Evolutionary conservation across 352 stramenopile genomes (phyloP), one percentile per base, ranked within the genome.

Genomic region (Pythium brachiatum): DNA sequence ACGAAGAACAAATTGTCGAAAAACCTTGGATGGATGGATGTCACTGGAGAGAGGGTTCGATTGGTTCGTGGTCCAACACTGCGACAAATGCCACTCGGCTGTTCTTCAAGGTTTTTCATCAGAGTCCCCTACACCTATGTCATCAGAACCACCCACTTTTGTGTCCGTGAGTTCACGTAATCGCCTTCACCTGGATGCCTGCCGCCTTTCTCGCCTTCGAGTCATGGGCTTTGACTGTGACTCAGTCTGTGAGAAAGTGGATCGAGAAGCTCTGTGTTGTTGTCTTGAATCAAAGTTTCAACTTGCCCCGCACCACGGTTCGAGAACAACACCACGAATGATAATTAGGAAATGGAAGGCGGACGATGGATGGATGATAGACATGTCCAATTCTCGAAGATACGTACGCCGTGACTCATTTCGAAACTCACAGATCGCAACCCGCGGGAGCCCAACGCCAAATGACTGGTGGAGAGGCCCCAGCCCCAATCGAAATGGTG

Each of bases 81-180:
- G n/a, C n/a, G n/a, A n/a, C n/a, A 48, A 26, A 21, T 48, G 18
- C 15, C 41, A 26, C 41, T 18, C 25, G 4, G 12, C 11, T 27
- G 18, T 46, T 46, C 39, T 46, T 16, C 6, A n/a, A 48, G 41
- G 47, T 54, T 34, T 54, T 54, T 54, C 29, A 32, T 11, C 39
- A 23, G 39, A 46, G 25, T 53, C 47, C 25, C 61, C 61, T 39
- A 68, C 8, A 38, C 61, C 61, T 68, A 68, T 48, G 29, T 57
- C 29, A 59, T 62, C 61, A 59, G 48, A 18, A 58, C 61, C 61
- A 68, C 54, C 54, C 61, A 62, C 46, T 68, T 62, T 67, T 57
- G 43, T 57, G 59, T 55, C 53, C 27, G 46, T 27, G 16, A 0
- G 59, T 53, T 66, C 59, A 66, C 59, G 59, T 56, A 66, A 66